Base-by-base conservation (phyloP, 1,284 basidiomycete species). In the Ustilago shanxiensis region DNA sequence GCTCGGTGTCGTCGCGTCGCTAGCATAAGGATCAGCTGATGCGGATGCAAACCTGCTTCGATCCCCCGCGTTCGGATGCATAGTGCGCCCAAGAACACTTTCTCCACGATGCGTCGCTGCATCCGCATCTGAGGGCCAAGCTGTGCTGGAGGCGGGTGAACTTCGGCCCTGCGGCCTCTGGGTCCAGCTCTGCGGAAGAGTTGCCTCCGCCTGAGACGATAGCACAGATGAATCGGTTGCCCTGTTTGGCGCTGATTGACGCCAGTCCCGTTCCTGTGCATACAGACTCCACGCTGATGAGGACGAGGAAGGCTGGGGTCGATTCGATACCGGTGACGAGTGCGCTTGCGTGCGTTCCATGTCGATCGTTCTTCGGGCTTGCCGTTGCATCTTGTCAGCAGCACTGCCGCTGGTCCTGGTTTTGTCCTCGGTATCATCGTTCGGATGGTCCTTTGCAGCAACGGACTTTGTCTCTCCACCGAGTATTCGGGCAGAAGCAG, bases 201-300 rank as follows among this genome's bases (percentile, higher is more conserved):
- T 41, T 18, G 49, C 37, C 13, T 57, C 57, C 13, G 41, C 41
- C 10, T 51, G 60, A 44, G 70, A 57, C 11, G 60, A 57, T 8
- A 41, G 11, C 16, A 50, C 3, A 9, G 35, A 9, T 14, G 47
- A 8, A 10, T 66, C 64, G 4, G 7, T 18, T 10, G 60, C 18
- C 14, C 51, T 54, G 8, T 63, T 56, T 0, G 49, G 9, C 5
- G 56, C 18, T 18, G 60, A 41, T 18, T 45, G 65, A 11, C 61
- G 70, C 70, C 70, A 67, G 24, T 72, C 65, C n/a, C 65, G 64
- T 13, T 72, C 70, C 28, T 72, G 70, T 16, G 70, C 62, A 31
- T 67, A 72, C 9, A 72, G 39, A 10, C 60, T 29, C 70, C 70
- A 67, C 6, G 64, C 18, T 8, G 65, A 44, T 18, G 70, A 14